Evolutionary conservation across 176 grass and related monocot species (phyloP), one percentile per base, ranked within the genome.

Genomic region (Poa pratensis): DNA sequence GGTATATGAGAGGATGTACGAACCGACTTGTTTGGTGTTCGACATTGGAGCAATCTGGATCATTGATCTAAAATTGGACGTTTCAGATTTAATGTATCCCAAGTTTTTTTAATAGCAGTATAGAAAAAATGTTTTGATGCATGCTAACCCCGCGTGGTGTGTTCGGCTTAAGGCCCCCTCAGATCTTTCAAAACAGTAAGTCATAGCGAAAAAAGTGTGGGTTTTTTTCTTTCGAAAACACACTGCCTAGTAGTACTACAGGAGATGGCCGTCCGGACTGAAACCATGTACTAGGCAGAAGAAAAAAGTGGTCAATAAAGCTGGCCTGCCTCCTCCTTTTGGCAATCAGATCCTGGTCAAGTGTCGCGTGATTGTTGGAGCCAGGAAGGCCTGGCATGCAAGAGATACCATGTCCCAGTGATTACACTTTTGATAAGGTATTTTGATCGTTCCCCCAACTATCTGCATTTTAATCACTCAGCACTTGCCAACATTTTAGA

Each of bases 281-380:
- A 42, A 45, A 54, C 30, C 68, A 68, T 60, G 77, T 76, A 39
- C 37, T 76, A 34, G 45, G 51, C 30, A 53, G 13, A 64, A 57
- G 76, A 77, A 84, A 81, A 65, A 63, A 81, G 45, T 45, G 72
- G 76, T 81, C 84, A 88, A 88, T 64, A 91, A 88, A 72, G 86
- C 70, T 49, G 71, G 20, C 65, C 55, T 73, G 43, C 54, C 18
- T 52, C 46, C 76, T 65, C 45, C 52, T 85, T 87, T 91, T 84
- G 61, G 51, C 61, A 40, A 81, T 22, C 37, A 39, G 86, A 88
- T 74, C 50, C 77, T 78, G 82, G 82, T 72, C 86, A 81, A 77
- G 85, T 76, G 85, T 70, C 48, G 64, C 69, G 85, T 85, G 76
- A 91, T 91, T 88, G 77, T 88, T 88, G 62, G 53, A 77, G 26